Conservation (phyloP, 2,329 filamentous ascomycete species). For the Penicillium olsonii region DNA sequence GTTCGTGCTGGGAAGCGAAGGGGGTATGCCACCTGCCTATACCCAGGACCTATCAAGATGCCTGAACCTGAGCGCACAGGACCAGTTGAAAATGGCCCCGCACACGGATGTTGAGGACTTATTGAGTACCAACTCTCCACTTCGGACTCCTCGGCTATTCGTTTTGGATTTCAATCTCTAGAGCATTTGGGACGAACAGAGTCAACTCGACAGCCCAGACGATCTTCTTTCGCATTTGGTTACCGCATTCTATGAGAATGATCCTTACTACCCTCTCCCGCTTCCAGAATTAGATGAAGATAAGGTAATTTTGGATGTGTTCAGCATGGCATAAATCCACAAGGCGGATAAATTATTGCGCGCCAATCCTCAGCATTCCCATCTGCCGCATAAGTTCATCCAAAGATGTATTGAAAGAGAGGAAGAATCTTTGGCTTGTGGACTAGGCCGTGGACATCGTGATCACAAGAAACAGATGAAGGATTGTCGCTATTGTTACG, state of each 20-base stretch:
- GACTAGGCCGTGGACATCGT: no score
- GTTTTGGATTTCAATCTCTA: conserved; percentile 11
- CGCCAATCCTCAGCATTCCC: background rate
- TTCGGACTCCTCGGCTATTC: background rate
- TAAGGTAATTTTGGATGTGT: conserved; percentile 1
- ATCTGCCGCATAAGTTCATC: background rate
- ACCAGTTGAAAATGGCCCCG: background rate
- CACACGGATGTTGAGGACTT: conserved; percentile 4
- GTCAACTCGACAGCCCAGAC: background rate
- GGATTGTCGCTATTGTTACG: no score
- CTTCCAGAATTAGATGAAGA: background rate
- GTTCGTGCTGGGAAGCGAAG: conserved; percentile 15
- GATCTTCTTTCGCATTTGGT: conserved; percentile 8
- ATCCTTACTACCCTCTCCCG: conserved; percentile 9
- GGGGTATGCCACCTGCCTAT: background rate
- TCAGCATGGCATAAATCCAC: background rate
- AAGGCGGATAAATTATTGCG: background rate
- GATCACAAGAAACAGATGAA: no score
- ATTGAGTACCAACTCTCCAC: background rate
- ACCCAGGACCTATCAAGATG: background rate
- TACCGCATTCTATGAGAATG: conserved; percentile 9
- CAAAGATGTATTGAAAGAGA: background rate
- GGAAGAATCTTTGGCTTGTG: no score
- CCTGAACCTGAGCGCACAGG: background rate
- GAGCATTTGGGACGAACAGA: conserved; percentile 1